A percentile compares a stretch with the other conserved stretches of the same genome.
phyloP scores from a whole-genome alignment of 2,329 filamentous ascomycete species.

The Curvularia spicifera region DNA sequence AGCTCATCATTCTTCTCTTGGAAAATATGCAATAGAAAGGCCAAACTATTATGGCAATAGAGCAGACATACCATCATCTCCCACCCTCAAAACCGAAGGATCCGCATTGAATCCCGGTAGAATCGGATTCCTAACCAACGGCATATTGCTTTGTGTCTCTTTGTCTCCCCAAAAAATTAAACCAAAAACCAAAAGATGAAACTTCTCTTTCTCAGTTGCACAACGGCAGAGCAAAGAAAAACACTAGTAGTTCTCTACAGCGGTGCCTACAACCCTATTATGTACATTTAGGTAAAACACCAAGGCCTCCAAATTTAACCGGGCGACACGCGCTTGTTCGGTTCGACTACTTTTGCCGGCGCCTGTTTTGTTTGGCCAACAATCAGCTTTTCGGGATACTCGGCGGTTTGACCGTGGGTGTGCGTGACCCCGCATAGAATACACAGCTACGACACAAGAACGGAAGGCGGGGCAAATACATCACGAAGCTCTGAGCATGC shows the following conservation, averaged over 20 bases:
- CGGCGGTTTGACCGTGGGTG: neutral
- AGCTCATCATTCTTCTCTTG: neutral
- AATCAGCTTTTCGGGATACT: no score
- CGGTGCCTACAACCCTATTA: neutral
- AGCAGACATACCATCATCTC: constrained; percentile 46
- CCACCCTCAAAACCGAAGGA: constrained; percentile 61
- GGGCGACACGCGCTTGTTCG: constrained; percentile 1
- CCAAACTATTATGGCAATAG: neutral
- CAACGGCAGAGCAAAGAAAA: neutral
- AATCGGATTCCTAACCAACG: constrained; percentile 57
- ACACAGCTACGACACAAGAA: neutral
- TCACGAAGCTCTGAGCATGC: neutral
- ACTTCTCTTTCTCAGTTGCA: no score
- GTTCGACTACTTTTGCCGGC: constrained; percentile 18
- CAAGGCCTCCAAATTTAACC: constrained; percentile 10
- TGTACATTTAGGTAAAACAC: neutral
- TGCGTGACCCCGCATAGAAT: neutral
- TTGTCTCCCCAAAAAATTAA: neutral
- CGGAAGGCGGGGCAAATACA: neutral
- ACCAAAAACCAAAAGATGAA: neutral
- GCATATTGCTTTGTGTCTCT: constrained; percentile 28
- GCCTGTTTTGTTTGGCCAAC: constrained; percentile 8
- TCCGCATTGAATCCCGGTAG: constrained; percentile 68
- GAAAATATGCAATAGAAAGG: neutral
- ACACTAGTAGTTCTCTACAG: neutral